Conservation (phyloP, 1,139 yeast genomes). For the Meyerozyma carpophila region DNA sequence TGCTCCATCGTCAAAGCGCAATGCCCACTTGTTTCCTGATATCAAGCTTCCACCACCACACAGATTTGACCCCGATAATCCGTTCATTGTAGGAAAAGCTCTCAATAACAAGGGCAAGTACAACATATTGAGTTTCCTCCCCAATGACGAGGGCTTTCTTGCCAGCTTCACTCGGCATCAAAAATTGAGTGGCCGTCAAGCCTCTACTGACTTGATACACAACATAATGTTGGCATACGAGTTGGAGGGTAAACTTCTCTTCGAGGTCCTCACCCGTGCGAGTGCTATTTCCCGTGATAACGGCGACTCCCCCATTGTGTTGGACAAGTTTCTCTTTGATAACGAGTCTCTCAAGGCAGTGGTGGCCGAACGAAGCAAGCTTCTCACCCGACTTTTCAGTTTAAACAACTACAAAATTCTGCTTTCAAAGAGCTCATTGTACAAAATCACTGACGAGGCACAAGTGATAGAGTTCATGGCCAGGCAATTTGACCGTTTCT, state of each 20-base stretch:
- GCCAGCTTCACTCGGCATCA: background rate
- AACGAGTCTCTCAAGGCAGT: background rate
- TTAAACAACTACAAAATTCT: background rate
- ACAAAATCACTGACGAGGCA: background rate
- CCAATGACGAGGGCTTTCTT: background rate
- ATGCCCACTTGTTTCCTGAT: background rate
- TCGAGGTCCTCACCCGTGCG: background rate
- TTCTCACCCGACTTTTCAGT: background rate
- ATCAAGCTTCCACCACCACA: slow-evolving; percentile 1
- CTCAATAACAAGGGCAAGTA: background rate
- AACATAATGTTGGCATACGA: background rate
- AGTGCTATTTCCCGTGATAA: background rate
- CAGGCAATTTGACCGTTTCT: background rate
- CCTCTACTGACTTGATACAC: background rate
- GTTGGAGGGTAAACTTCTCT: background rate
- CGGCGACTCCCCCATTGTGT: background rate
- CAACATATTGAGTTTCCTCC: background rate
- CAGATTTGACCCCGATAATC: background rate
- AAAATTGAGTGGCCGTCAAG: background rate
- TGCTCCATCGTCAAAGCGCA: background rate
- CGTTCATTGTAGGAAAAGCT: background rate
- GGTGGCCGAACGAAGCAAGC: background rate
- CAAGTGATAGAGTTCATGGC: background rate
- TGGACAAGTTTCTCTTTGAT: background rate
- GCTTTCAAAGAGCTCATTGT: background rate